Evolutionary conservation across 202 grass and related monocot species (phyloP), one percentile per base, ranked within the genome.

Genomic region (Carex arenaria): DNA sequence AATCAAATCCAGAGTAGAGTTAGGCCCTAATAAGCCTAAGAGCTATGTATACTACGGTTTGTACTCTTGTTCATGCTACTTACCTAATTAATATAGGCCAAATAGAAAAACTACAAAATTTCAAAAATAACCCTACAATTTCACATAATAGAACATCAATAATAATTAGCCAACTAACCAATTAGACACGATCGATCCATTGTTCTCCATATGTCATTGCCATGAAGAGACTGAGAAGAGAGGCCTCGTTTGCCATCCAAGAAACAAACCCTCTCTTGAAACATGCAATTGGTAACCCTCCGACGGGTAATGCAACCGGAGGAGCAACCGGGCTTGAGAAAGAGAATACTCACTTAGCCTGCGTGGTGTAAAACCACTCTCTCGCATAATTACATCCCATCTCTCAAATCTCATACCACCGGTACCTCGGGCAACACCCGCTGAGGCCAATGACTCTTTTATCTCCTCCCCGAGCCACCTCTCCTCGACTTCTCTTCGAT

Each of bases 221-320:
- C 94, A 97, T 28, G 94, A 85, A 42, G 94, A 97, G 7, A 97
- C 90, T 10, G 90, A 97, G 31, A 94, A 89, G 80, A 92, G 78
- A 26, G 92, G 86, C 28, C 89, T 85, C 17, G 70, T 87, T 85
- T 97, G 89, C 94, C 94, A 97, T 0, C 91, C 94, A 56, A 97
- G 88, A 74, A 90, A 90, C 82, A 92, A 90, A 0, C 89, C 87
- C 12, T 90, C 94, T 51, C 85, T 91, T 18, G 82, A 83, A 86
- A 94, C 88, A 86, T 94, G 88, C 56, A 97, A 80, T 31, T 86
- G 85, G 82, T 97, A 97, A 3, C 94, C 94, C 40, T 97, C 94
- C 56, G 94, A 97, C 0, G 94, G 94, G 85, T 97, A 97, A 82
- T 97, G 92, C 72, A 97, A 78, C 34, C 92, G 91, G 14, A 97